These are phyloP conservation scores for Nicotiana otophora DNA, from an alignment of 257 asterid species.

Conservation along the genomic window DNA sequence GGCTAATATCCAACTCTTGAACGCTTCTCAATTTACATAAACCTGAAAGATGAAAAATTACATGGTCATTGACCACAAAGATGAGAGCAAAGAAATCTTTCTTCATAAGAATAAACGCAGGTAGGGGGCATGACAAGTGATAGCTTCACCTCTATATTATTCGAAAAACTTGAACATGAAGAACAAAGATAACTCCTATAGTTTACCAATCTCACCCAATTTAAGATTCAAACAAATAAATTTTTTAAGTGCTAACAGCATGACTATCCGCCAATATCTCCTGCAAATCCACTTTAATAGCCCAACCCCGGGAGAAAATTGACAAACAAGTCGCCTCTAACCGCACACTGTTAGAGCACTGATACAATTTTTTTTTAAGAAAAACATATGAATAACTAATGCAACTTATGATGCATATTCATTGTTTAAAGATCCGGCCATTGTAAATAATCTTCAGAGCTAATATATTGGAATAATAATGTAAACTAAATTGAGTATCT, in stretches of 20 bases:
- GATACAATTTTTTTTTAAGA: not conserved
- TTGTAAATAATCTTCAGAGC: not conserved
- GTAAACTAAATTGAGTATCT: not conserved
- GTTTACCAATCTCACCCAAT: not conserved
- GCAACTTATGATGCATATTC: not conserved
- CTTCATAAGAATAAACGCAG: not conserved
- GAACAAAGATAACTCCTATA: not conserved
- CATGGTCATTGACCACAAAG: not conserved
- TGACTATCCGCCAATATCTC: not conserved
- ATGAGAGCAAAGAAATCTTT: not conserved
- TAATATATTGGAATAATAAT: not conserved
- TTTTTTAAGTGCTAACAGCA: not conserved
- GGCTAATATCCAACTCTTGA: conserved; percentile 22
- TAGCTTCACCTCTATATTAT: not conserved
- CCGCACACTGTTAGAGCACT: not conserved
- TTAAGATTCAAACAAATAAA: not conserved
- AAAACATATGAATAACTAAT: not conserved
- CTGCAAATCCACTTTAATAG: not conserved
- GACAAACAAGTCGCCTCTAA: not conserved
- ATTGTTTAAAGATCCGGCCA: not conserved
- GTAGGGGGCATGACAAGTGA: not conserved
- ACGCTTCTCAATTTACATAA: conserved; percentile 23
- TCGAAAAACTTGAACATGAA: not conserved
- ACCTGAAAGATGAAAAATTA: conserved; percentile 9
- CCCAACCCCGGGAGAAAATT: not conserved